Base-by-base conservation (phyloP, 805 yeast species). In the Candida gorgasii region DNA sequence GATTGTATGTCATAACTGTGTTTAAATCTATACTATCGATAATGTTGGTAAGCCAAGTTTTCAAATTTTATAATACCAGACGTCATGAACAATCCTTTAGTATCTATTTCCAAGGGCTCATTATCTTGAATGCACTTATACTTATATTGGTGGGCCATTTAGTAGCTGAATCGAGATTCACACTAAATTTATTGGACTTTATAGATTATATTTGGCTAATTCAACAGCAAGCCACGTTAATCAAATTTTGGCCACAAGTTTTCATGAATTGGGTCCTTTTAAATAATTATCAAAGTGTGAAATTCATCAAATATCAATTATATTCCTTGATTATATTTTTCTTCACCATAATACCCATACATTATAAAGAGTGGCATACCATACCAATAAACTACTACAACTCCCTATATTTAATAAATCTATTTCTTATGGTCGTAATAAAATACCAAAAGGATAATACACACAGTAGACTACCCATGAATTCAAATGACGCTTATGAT, bases 191-290 rank as follows among this genome's bases (percentile, higher is more conserved):
- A 19, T 46, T 76, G 15, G 82, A 78, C 46, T 56, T 68, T 23
- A 46, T 72, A 3, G 75, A 74, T 40, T 63, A 47, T 33, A 8
- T 71, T 3, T 73, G 78, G 79, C 44, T 69, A 0, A 30, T 59
- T 1, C 59, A 62, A 8, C 59, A 61, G 26, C 6, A 57, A 8
- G 20, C 60, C 0, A 48, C 49, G 1, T 26, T 58, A 1, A 30
- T 65, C 17, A 61, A 61, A 39, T 54, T 62, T 31, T 19, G 64
- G 3, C 80, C 82, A 0, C 80, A 75, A 40, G 36, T 71, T 2
- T 50, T 62, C 8, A 46, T 72, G 41, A 72, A 70, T 47, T 69
- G 68, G 40, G 37, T 15, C 5, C 22, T 27, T 3, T 31, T n/a
- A 17, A 14, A 33, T 7, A 36, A 18, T 24, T 24, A 30, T 14